Evolutionary conservation across 2,329 filamentous ascomycete genomes (phyloP).

Genomic region (Aspergillus fructus): DNA sequence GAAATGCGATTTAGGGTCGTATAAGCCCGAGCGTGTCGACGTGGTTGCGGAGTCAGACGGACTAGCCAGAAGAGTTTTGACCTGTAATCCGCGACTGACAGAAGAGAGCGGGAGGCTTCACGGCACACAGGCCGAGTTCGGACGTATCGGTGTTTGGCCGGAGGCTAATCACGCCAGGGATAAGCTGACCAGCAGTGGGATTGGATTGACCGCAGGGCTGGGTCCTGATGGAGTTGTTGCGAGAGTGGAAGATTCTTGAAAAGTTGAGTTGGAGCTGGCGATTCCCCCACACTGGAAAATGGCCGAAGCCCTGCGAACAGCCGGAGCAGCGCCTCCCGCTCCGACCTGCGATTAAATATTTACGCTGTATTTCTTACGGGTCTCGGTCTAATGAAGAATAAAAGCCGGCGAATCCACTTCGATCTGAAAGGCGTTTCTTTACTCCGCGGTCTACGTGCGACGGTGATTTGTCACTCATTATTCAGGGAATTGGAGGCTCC

Average conservation of each 20-base stretch:
- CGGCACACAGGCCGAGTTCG: conserved; percentile 19
- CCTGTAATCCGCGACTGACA: neutral
- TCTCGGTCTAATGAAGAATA: neutral
- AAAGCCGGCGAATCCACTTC: neutral
- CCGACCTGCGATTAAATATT: neutral
- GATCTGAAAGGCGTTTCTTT: neutral
- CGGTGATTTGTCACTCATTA: neutral
- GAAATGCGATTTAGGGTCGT: conserved; percentile 1
- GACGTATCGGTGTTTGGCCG: conserved; percentile 30
- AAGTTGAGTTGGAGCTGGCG: neutral
- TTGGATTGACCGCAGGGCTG: neutral
- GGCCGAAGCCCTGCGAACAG: neutral
- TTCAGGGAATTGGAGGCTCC: neutral
- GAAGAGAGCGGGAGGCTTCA: neutral
- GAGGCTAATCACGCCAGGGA: neutral
- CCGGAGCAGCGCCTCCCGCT: neutral
- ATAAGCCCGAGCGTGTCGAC: neutral
- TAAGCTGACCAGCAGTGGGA: conserved; percentile 7
- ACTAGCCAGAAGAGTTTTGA: neutral
- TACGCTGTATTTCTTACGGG: neutral
- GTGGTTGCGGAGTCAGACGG: conserved; percentile 1
- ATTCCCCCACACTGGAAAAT: conserved; percentile 6
- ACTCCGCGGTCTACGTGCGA: neutral
- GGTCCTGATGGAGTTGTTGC: neutral
- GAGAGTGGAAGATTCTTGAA: neutral